Percentiles rank a stretch among this genome's conserved stretches.
Evolutionary conservation across 108 stramenopile species (phyloP).

Genomic region (Nannochloropsis salina): DNA sequence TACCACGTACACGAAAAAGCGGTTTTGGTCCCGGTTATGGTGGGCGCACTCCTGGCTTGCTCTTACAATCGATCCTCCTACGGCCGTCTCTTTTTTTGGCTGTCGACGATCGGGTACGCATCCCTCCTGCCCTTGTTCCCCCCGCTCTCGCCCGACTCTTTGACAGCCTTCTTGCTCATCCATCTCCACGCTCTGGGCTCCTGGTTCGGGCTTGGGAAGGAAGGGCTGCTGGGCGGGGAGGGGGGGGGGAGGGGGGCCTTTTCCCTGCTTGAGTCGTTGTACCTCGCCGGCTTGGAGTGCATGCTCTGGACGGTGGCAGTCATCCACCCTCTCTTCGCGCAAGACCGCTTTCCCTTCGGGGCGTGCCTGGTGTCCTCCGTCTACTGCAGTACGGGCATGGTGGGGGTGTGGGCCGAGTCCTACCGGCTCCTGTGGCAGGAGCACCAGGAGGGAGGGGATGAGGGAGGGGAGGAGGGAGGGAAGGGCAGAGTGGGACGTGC

Average conservation of each 20-base stretch:
- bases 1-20: conserved; percentile 96
- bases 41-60: conserved; percentile 40
- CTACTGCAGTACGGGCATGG: not conserved
- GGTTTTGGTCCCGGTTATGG: conserved; percentile 73
- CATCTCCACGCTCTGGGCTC: not conserved
- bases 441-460: not conserved
- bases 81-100: not conserved
- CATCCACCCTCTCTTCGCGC: not conserved
- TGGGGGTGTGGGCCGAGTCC: not conserved
- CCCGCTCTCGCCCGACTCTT: not conserved
- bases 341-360: not conserved
- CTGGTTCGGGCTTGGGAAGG: not conserved
- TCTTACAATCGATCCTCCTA: not conserved
- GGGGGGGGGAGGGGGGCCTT: not conserved
- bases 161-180: not conserved
- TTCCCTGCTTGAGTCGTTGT: not conserved
- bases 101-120: not conserved
- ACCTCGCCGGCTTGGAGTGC: not conserved
- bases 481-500: not conserved
- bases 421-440: not conserved
- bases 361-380: not conserved
- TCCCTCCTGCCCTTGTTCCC: conserved; percentile 6
- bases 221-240: not conserved
- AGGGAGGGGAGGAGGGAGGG: not conserved
- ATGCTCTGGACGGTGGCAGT: not conserved